phyloP scores from a whole-genome alignment of 495 filamentous ascomycete genomes.

The Hypoxylon intermedium region DNA sequence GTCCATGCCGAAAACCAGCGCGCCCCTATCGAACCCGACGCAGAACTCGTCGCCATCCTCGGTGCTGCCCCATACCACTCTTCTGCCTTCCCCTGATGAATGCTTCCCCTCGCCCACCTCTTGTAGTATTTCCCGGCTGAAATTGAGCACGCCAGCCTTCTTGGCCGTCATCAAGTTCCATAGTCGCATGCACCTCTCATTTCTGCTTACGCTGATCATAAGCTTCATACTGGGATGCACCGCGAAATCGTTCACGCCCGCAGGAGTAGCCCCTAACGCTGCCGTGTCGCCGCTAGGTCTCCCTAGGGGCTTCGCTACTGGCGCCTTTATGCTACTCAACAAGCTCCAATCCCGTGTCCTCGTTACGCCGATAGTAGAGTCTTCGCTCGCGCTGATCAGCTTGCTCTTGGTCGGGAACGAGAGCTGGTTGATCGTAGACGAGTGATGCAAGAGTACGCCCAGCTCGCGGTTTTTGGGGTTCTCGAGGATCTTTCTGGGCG shows the following conservation, averaged over 20 bases:
- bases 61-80: slow-evolving; percentile 77
- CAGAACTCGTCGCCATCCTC: slow-evolving; percentile 79
- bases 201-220: slow-evolving; percentile 87
- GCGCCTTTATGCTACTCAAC: slow-evolving; percentile 88
- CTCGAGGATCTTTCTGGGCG: slow-evolving; percentile 73
- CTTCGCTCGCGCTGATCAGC: slow-evolving; percentile 81
- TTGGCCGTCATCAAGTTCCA: slow-evolving; percentile 98
- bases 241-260: slow-evolving; percentile 94
- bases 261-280: slow-evolving; percentile 77
- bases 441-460: slow-evolving; percentile 85
- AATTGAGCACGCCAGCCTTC: slow-evolving; percentile 90
- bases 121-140: slow-evolving; percentile 69
- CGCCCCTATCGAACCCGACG: slow-evolving; percentile 86
- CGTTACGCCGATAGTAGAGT: slow-evolving; percentile 86
- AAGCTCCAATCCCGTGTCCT: slow-evolving; percentile 88
- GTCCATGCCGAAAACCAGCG: slow-evolving; percentile 85
- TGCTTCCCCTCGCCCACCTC: slow-evolving; percentile 77
- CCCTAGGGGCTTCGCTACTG: slow-evolving; percentile 80
- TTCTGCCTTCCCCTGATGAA: slow-evolving; percentile 81
- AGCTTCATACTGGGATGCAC: slow-evolving; percentile 96
- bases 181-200: slow-evolving; percentile 87
- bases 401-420: slow-evolving; percentile 87
- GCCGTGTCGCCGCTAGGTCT: slow-evolving; percentile 91
- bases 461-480: slow-evolving; percentile 88
- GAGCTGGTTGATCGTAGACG: slow-evolving; percentile 76